Percentiles rank a stretch among this genome's conserved stretches.
phyloP scores from a whole-genome alignment of 2,329 filamentous ascomycete genomes.

The Tolypocladium tropicale region DNA sequence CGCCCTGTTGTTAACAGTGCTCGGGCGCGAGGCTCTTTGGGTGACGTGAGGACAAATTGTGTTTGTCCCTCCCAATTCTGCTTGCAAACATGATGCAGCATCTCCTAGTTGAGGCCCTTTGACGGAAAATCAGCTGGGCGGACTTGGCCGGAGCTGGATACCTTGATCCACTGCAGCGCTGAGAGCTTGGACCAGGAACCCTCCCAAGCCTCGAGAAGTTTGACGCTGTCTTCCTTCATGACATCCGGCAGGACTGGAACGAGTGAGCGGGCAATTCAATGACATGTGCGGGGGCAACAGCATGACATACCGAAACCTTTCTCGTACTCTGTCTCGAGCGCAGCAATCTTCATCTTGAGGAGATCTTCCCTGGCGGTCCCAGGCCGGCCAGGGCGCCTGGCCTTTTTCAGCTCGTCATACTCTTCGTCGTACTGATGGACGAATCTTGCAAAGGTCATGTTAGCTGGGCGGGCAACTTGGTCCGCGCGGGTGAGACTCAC shows the following conservation, averaged over 20 bases:
- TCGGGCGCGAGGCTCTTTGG: not conserved
- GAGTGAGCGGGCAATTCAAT: not conserved
- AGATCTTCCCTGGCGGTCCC: slow-evolving; percentile 67
- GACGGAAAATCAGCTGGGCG: slow-evolving; percentile 73
- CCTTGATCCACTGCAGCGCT: slow-evolving; percentile 65
- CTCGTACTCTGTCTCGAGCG: slow-evolving; percentile 69
- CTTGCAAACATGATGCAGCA: too few species aligned
- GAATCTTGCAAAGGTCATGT: slow-evolving; percentile 34
- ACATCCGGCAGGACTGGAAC: slow-evolving; percentile 62
- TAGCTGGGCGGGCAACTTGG: slow-evolving; percentile 10
- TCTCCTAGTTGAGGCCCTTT: slow-evolving; percentile 17
- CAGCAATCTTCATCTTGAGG: slow-evolving; percentile 58
- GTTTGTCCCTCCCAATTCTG: not conserved
- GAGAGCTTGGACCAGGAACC: slow-evolving; percentile 75
- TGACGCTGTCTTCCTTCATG: slow-evolving; percentile 52
- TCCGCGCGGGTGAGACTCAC: slow-evolving; percentile 30
- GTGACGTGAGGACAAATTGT: not conserved
- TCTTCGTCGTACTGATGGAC: slow-evolving; percentile 64
- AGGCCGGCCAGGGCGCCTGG: slow-evolving; percentile 69
- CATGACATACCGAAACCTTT: slow-evolving; percentile 61
- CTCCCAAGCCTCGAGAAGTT: slow-evolving; percentile 63
- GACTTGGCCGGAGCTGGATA: slow-evolving; percentile 54
- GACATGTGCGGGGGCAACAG: not conserved
- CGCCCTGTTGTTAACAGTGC: not conserved
- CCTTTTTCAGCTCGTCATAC: slow-evolving; percentile 52